Evolutionary conservation across 345 rosid genomes (phyloP).

Genomic region (Combretum micranthum): DNA sequence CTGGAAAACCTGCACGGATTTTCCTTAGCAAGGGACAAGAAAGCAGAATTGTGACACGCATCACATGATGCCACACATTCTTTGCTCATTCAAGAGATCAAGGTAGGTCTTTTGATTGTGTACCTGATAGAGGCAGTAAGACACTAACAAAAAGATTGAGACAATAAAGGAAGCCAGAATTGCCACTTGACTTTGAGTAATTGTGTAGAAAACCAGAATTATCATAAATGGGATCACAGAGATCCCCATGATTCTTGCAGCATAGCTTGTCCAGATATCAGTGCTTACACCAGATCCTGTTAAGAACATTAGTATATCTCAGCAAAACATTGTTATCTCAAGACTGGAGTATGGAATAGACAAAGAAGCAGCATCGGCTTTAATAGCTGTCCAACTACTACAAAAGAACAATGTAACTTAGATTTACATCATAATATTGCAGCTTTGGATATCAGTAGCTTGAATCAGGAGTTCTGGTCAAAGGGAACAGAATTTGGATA

Average conservation of each 20-base stretch:
- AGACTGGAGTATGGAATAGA: no score
- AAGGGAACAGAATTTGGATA: no score
- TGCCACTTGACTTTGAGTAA: slow-evolving; percentile 24
- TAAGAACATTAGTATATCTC: no score
- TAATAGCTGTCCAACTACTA: no score
- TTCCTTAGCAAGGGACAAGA: background rate
- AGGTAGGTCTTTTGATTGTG: background rate
- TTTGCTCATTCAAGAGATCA: background rate
- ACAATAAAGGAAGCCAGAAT: slow-evolving; percentile 22
- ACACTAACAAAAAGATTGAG: slow-evolving; percentile 23
- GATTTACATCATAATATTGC: no score
- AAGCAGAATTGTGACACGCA: no score
- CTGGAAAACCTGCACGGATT: slow-evolving; percentile 31
- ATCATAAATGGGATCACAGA: slow-evolving; percentile 34
- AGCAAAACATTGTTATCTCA: no score
- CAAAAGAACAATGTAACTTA: no score
- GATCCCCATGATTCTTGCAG: slow-evolving; percentile 36
- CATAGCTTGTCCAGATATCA: slow-evolving; percentile 38
- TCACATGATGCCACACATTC: no score
- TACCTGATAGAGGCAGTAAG: slow-evolving; percentile 43
- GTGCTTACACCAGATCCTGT: slow-evolving; percentile 23
- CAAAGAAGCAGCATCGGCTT: no score
- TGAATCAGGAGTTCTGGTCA: no score
- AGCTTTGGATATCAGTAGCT: no score
- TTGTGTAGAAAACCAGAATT: slow-evolving; percentile 21